Conservation (phyloP, 2,329 filamentous ascomycete genomes). For the Fusarium chaquense region DNA sequence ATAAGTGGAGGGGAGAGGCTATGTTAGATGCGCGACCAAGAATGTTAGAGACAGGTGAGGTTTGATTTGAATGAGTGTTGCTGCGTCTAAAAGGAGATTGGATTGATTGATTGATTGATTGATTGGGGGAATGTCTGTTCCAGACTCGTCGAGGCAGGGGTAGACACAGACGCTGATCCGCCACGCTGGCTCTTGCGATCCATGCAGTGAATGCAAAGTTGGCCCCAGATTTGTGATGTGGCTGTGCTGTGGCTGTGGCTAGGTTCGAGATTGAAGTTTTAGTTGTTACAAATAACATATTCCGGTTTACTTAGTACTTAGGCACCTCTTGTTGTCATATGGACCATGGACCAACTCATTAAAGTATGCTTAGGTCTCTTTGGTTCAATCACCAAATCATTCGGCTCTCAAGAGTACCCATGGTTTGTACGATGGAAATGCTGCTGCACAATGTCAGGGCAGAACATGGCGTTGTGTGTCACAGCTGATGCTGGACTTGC, state of each 20-base stretch:
- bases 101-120: conserved; percentile 14
- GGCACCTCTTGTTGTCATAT: background rate
- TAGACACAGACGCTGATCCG: conserved; percentile 27
- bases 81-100: conserved; percentile 44
- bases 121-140: conserved; percentile 37
- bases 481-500: background rate
- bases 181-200: conserved; percentile 37
- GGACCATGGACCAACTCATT: background rate
- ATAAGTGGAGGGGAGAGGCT: conserved; percentile 23
- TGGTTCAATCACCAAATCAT: background rate
- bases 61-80: conserved; percentile 36
- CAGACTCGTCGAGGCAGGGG: conserved; percentile 28
- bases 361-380: background rate
- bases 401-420: background rate
- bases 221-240: background rate
- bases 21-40: conserved; percentile 36
- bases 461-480: background rate
- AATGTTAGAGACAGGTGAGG: conserved; percentile 46
- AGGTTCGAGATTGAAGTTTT: background rate
- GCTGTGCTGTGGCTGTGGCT: conserved; percentile 21
- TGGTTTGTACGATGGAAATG: background rate
- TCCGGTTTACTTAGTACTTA: no score
- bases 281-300: no score
- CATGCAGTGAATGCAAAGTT: background rate
- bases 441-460: background rate